Conservation (phyloP, 2,329 filamentous ascomycete species). For the Stachybotrys echinatus region DNA sequence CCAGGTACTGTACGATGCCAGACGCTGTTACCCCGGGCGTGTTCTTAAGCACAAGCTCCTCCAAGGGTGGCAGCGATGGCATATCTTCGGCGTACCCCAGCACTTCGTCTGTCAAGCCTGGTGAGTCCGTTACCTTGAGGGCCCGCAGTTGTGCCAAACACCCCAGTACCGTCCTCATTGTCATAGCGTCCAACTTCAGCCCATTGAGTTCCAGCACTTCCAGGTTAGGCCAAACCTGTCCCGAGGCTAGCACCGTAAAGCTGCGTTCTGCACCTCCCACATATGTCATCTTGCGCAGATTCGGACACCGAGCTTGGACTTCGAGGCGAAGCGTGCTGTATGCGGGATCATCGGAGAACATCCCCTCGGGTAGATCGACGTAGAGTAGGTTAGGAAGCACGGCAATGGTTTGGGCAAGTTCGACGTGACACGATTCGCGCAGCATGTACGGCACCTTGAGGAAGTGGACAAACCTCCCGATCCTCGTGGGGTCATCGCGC, state of each 20-base stretch:
- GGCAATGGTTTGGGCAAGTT: constrained; percentile 79
- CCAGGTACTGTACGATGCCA: constrained; percentile 66
- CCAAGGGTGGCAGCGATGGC: constrained; percentile 68
- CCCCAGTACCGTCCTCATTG: constrained; percentile 66
- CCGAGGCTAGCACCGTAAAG: constrained; percentile 63
- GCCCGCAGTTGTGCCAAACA: constrained; percentile 64
- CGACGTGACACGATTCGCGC: constrained; percentile 76
- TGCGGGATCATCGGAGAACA: constrained; percentile 74
- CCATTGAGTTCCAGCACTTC: constrained; percentile 67
- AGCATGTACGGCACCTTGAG: constrained; percentile 95
- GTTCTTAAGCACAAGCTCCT: constrained; percentile 67
- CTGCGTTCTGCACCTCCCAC: constrained; percentile 70
- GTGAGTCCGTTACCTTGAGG: constrained; percentile 66
- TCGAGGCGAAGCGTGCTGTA: constrained; percentile 77
- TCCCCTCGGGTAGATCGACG: constrained; percentile 83
- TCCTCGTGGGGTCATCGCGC: constrained; percentile 63
- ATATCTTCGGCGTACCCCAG: constrained; percentile 62
- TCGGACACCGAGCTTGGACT: constrained; percentile 74
- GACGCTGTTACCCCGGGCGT: constrained; percentile 65
- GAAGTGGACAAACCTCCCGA: constrained; percentile 68
- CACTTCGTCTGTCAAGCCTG: constrained; percentile 70
- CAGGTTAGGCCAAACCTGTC: constrained; percentile 62
- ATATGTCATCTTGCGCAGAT: constrained; percentile 88
- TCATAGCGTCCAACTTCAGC: constrained; percentile 64
- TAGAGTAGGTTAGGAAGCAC: constrained; percentile 81